Percentiles rank a stretch among this genome's conserved stretches.
These are phyloP conservation scores for Saturnispora kantuleensis DNA, from an alignment of 805 yeast species.

Conservation along the genomic window DNA sequence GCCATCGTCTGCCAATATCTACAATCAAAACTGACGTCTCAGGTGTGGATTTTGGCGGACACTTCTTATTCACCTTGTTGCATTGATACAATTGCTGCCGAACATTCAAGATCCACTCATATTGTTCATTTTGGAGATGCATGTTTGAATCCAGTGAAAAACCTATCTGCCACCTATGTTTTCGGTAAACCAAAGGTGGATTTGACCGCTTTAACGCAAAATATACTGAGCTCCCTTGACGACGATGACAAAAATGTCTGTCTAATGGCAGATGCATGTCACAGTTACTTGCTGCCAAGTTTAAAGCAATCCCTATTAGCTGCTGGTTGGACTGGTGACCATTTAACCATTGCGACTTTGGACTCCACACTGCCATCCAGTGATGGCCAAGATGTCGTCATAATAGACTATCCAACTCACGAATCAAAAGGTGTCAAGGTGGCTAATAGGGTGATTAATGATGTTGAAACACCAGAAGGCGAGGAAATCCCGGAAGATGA, in stretches of 20 bases:
- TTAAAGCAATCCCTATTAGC: conserved; percentile 29
- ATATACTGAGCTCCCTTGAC: conserved; percentile 35
- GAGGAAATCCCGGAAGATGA: conserved; percentile 5
- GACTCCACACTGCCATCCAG: conserved; percentile 19
- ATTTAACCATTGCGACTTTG: conserved; percentile 32
- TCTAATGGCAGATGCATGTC: conserved; percentile 69
- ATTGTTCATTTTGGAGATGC: conserved; percentile 95
- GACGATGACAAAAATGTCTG: conserved; percentile 37
- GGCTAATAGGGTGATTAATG: conserved; percentile 27
- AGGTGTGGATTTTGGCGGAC: conserved; percentile 81
- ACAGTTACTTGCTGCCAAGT: conserved; percentile 35
- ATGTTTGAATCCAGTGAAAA: conserved; percentile 70
- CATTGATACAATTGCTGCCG: conserved; percentile 94
- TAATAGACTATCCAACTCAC: conserved; percentile 18
- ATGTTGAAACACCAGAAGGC: conserved; percentile 12
- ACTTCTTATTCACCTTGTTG: conserved; percentile 95
- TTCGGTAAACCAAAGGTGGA: conserved; percentile 62
- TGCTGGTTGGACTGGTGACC: conserved; percentile 6
- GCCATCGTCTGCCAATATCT: conserved; percentile 53
- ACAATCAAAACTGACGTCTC: conserved; percentile 30
- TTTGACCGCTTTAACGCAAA: conserved; percentile 25
- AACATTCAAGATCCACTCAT: conserved; percentile 76
- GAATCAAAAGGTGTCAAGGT: conserved; percentile 9
- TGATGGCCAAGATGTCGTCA: conserved; percentile 15
- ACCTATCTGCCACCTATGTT: conserved; percentile 67